Evolutionary conservation across 2,329 filamentous ascomycete genomes (phyloP), one percentile per base, ranked within the genome.

Genomic region (Eurotiales sp.): DNA sequence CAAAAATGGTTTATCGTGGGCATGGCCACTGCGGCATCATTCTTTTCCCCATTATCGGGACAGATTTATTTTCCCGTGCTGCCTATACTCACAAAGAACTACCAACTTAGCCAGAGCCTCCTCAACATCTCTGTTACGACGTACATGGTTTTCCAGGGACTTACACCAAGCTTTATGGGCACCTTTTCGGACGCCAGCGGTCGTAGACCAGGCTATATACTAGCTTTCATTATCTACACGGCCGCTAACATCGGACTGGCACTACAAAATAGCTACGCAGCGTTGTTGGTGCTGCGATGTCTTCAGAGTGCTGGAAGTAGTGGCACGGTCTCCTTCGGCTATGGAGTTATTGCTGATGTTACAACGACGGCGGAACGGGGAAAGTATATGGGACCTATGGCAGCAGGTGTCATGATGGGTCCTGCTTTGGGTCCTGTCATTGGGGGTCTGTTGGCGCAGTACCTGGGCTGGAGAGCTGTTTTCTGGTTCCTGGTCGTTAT

Each of bases 311-410:
- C 75, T 0, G 84, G 86, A 0, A 85, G 81, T 62, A 85, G 82
- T 58, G 83, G 83, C 0, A 86, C 85, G 0, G 74, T 90, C n/a
- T 84, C 87, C 0, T 73, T 93, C 1, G 82, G 81, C 0, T 86
- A 80, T 55, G 88, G 83, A 2, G 82, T 90, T 1, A 80, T 91
- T 12, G 84, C 85, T 0, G 88, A 93, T 59, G 77, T 90, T 4
- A 78, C 84, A 0, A 82, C 85, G 0, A 83, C 79, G 41, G 77
- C 80, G 0, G 86, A 92, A 64, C 75, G 88, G 58, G 88, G 88
- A 2, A 80, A 78, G 51, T 91, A 87, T 61, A 85, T 91, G 72
- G 86, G 82, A 46, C 78, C 84, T 54, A 80, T 84, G n/a, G 79
- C 77, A 27, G 76, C 75, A 3, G 83, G 79, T 14, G 72, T 79